phyloP scores from a whole-genome alignment of 2,329 filamentous ascomycete species.

The Onygenales sp. region DNA sequence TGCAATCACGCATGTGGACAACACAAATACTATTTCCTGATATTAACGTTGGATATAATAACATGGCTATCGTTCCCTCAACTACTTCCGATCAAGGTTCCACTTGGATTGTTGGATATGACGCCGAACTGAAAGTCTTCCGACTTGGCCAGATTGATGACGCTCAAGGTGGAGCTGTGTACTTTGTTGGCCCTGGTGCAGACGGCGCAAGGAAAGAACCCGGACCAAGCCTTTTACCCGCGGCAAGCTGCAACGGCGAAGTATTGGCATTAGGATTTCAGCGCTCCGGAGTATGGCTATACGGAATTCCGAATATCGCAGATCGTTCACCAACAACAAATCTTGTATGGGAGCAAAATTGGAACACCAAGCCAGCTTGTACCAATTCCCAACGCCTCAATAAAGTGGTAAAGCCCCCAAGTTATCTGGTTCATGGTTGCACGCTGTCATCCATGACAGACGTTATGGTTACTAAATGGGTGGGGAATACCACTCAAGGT shows the following conservation, averaged over 20 bases:
- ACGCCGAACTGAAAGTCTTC: constrained; percentile 67
- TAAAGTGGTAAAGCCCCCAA: constrained; percentile 40
- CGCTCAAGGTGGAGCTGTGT: constrained; percentile 64
- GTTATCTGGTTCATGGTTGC: constrained; percentile 59
- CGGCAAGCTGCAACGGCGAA: constrained; percentile 60
- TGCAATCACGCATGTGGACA: constrained; percentile 70
- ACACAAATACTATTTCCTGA: constrained; percentile 79
- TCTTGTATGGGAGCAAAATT: constrained; percentile 9
- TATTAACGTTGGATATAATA: constrained; percentile 67
- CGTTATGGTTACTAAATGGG: constrained; percentile 61
- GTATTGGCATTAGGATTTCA: constrained; percentile 66
- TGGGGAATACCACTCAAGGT: constrained; percentile 45
- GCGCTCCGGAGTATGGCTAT: constrained; percentile 65
- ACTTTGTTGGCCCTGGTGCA: constrained; percentile 61
- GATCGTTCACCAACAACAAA: constrained; percentile 5
- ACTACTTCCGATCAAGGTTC: constrained; percentile 47
- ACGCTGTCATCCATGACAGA: constrained; percentile 57
- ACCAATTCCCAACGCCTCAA: constrained; percentile 20
- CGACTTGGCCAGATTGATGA: constrained; percentile 67
- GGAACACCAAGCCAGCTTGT: constrained; percentile 15
- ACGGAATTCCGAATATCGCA: constrained; percentile 61
- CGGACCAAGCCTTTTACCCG: constrained; percentile 58
- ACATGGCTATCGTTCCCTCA: constrained; percentile 56
- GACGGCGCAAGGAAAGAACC: constrained; percentile 44
- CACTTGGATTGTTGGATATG: constrained; percentile 69